These are phyloP conservation scores for Nannizziopsis arthrosporioides DNA, from an alignment of 2,329 filamentous ascomycete genomes.

Conservation along the genomic window DNA sequence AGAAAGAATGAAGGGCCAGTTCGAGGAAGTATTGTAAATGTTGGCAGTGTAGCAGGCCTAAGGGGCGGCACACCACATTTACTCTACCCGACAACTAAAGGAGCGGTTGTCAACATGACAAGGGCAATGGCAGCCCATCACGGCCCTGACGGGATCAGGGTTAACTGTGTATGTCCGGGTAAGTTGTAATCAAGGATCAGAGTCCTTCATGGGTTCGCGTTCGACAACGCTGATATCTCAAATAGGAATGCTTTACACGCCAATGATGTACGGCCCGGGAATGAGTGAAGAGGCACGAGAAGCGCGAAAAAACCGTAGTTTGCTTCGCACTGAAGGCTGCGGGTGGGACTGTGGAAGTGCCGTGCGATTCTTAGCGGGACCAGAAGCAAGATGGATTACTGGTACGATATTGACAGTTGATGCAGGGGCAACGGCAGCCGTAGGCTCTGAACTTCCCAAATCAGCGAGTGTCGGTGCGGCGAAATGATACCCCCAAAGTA, in stretches of 20 bases:
- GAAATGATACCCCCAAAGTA: slow-evolving; percentile 4
- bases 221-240: too few relatives aligned
- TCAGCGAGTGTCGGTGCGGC: slow-evolving; percentile 27
- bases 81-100: slow-evolving; percentile 44
- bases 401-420: slow-evolving; percentile 40
- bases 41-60: slow-evolving; percentile 51
- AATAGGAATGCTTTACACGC: slow-evolving; percentile 41
- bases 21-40: slow-evolving; percentile 48
- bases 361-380: slow-evolving; percentile 42
- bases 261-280: slow-evolving; percentile 43
- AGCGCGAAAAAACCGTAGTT: slow-evolving; percentile 38
- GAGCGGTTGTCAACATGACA: slow-evolving; percentile 46
- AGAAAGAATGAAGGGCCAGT: slow-evolving; percentile 38
- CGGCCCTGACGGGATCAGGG: slow-evolving; percentile 39
- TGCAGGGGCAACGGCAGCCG: slow-evolving; percentile 36
- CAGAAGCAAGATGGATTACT: slow-evolving; percentile 44
- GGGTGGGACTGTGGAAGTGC: slow-evolving; percentile 44
- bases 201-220: neutral
- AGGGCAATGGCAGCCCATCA: slow-evolving; percentile 47
- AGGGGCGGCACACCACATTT: slow-evolving; percentile 44
- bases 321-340: slow-evolving; percentile 44
- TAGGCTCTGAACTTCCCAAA: slow-evolving; percentile 33
- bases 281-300: slow-evolving; percentile 42
- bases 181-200: too few relatives aligned
- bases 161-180: slow-evolving; percentile 46